phyloP scores from a whole-genome alignment of 1,284 basidiomycete genomes.

The Blastosporella zonata region DNA sequence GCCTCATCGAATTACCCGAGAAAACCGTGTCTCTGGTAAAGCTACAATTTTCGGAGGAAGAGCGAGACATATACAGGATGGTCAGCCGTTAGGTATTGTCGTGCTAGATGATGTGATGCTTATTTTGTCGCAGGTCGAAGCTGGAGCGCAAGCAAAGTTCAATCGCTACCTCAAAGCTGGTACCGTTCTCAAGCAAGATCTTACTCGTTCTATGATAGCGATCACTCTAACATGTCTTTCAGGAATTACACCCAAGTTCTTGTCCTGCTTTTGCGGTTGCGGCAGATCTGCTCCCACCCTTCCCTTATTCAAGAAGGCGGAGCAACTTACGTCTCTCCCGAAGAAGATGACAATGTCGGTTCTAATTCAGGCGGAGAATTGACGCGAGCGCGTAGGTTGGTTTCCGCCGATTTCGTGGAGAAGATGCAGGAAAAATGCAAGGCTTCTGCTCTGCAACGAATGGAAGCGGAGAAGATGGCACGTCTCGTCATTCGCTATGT shows the following conservation, averaged over 20 bases:
- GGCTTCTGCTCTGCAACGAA: conserved; percentile 33
- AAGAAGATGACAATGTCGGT: conserved; percentile 33
- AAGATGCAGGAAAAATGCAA: conserved; percentile 46
- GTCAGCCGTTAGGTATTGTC: conserved; percentile 25
- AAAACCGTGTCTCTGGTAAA: conserved; percentile 48
- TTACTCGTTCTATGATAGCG: background rate
- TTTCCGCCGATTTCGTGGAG: conserved; percentile 46
- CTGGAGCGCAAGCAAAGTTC: conserved; percentile 52
- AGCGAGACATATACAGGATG: conserved; percentile 54
- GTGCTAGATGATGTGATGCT: background rate
- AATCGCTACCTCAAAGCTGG: conserved; percentile 55
- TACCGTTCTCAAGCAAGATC: conserved; percentile 50
- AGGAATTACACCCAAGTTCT: conserved; percentile 57
- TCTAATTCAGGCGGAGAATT: conserved; percentile 34
- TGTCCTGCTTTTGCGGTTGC: conserved; percentile 51
- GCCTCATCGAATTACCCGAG: conserved; percentile 54
- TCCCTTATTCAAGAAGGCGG: conserved; percentile 48
- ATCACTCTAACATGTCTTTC: background rate
- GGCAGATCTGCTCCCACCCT: conserved; percentile 57
- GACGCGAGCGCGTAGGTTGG: conserved; percentile 40
- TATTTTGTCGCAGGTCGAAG: conserved; percentile 41
- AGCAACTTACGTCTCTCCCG: conserved; percentile 35
- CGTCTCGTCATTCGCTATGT: conserved; percentile 14
- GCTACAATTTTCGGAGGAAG: conserved; percentile 51
- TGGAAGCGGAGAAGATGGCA: conserved; percentile 51